phyloP scores from a whole-genome alignment of 2,329 filamentous ascomycete species.

The Cladosporium oxysporum region DNA sequence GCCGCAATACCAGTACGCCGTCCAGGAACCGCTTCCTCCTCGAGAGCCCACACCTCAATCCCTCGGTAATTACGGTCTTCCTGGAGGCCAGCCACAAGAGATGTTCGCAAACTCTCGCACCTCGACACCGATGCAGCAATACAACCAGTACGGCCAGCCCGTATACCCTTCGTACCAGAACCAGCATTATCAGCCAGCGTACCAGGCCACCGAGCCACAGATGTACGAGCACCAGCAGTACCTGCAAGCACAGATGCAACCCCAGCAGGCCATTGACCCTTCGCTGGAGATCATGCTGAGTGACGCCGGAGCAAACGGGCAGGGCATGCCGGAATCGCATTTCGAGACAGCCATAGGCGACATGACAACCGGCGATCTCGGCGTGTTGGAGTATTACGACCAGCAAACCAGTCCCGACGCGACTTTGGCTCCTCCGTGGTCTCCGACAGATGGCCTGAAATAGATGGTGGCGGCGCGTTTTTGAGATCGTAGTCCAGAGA shows the following conservation, averaged over 20 bases:
- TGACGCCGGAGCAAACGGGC: slow-evolving; percentile 23
- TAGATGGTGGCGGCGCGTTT: slow-evolving; percentile 1
- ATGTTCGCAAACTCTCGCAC: slow-evolving; percentile 33
- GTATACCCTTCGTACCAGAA: slow-evolving; percentile 30
- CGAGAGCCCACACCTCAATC: slow-evolving; percentile 34
- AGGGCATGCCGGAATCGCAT: slow-evolving; percentile 26
- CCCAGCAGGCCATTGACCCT: slow-evolving; percentile 36
- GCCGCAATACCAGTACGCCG: slow-evolving; percentile 29
- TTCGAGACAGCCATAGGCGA: slow-evolving; percentile 36
- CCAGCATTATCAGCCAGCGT: slow-evolving; percentile 26
- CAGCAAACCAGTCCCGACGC: slow-evolving; percentile 31
- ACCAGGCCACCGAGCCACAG: slow-evolving; percentile 24
- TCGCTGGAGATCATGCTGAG: slow-evolving; percentile 30
- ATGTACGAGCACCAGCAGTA: slow-evolving; percentile 37
- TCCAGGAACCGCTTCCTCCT: slow-evolving; percentile 31
- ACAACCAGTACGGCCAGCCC: slow-evolving; percentile 29
- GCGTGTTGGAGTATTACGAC: slow-evolving; percentile 29
- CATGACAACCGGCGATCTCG: slow-evolving; percentile 24
- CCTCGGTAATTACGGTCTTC: slow-evolving; percentile 36
- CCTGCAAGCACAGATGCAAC: slow-evolving; percentile 32
- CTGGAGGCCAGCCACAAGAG: slow-evolving; percentile 34
- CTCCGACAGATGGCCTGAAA: slow-evolving; percentile 24
- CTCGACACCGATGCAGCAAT: slow-evolving; percentile 33
- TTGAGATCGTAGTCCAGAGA: neutral
- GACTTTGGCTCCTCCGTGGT: slow-evolving; percentile 32